These are phyloP conservation scores for Ascocoryne sarcoides DNA, from an alignment of 2,329 filamentous ascomycete genomes.

Conservation along the genomic window DNA sequence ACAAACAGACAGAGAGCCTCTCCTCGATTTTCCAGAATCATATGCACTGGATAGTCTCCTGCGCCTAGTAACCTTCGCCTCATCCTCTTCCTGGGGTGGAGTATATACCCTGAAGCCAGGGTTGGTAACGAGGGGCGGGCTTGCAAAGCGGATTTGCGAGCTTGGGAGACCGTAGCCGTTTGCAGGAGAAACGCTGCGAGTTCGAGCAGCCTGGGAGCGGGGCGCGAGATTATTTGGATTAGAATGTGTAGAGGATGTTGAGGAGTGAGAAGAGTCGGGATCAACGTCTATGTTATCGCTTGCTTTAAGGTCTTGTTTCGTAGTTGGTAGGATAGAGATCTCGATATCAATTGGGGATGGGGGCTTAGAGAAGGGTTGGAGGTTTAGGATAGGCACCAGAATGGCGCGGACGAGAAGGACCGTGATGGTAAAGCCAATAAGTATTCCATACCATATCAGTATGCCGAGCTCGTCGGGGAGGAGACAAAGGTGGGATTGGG, in stretches of 20 bases:
- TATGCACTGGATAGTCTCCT: neutral
- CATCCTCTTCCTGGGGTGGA: too few relatives aligned
- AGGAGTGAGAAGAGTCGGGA: slow-evolving; percentile 7
- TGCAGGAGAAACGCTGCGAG: slow-evolving; percentile 21
- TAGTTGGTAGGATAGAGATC: slow-evolving; percentile 17
- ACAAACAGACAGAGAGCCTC: neutral
- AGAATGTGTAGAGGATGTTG: slow-evolving; percentile 25
- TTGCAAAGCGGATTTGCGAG: slow-evolving; percentile 15
- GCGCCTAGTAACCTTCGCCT: neutral
- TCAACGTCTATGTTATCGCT: slow-evolving; percentile 11
- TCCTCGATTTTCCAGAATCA: neutral
- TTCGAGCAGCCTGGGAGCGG: slow-evolving; percentile 20
- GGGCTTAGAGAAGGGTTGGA: slow-evolving; percentile 27
- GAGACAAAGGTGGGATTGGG: slow-evolving; percentile 86
- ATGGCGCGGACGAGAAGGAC: slow-evolving; percentile 45
- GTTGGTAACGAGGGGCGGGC: slow-evolving; percentile 12
- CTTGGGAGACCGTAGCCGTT: slow-evolving; percentile 23
- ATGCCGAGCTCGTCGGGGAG: slow-evolving; percentile 81
- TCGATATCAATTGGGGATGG: slow-evolving; percentile 3
- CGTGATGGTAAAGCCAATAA: slow-evolving; percentile 46
- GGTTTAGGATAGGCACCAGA: slow-evolving; percentile 45
- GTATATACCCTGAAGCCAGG: slow-evolving; percentile 7
- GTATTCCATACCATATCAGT: slow-evolving; percentile 67
- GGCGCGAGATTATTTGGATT: slow-evolving; percentile 20
- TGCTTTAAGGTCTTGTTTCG: neutral